Evolutionary conservation across 192 early-diverging fungal genomes (phyloP).

Genomic region (Backusella luteola): DNA sequence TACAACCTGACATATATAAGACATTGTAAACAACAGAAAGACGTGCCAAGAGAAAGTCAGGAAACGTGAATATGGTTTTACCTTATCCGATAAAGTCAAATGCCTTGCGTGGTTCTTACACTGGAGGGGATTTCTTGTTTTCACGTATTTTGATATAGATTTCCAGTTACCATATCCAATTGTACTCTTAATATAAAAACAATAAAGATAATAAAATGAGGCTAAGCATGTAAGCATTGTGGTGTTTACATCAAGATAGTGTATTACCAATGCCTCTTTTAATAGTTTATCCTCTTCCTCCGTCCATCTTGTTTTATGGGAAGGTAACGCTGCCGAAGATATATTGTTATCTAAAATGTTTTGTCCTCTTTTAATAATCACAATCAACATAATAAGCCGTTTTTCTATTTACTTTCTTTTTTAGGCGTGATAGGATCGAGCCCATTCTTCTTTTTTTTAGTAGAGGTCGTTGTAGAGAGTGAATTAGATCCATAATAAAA

Average conservation of each 20-base stretch:
- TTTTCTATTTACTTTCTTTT: neutral
- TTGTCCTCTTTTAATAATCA: neutral
- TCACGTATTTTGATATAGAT: slow-evolving; percentile 46
- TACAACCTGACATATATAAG: neutral
- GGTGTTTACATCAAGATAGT: neutral
- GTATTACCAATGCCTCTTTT: slow-evolving; percentile 49
- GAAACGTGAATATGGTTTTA: slow-evolving; percentile 1
- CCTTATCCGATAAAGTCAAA: slow-evolving; percentile 43
- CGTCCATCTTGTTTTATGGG: slow-evolving; percentile 59
- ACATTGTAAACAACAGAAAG: neutral
- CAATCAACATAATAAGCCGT: neutral
- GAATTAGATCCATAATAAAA: slow-evolving; percentile 50
- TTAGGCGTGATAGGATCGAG: neutral
- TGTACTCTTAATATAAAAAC: slow-evolving; percentile 22
- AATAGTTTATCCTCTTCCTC: slow-evolving; percentile 53
- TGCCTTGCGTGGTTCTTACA: slow-evolving; percentile 65
- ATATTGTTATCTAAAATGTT: slow-evolving; percentile 7
- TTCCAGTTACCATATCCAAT: slow-evolving; percentile 62
- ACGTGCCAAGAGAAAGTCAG: neutral
- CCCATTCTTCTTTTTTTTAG: slow-evolving; percentile 13
- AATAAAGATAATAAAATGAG: neutral
- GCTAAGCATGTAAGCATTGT: neutral
- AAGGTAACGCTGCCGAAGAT: slow-evolving; percentile 45
- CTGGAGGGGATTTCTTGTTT: slow-evolving; percentile 56
- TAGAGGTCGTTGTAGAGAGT: slow-evolving; percentile 5